Conservation (phyloP, 1,139 yeast species). For the Torulaspora pretoriensis region DNA sequence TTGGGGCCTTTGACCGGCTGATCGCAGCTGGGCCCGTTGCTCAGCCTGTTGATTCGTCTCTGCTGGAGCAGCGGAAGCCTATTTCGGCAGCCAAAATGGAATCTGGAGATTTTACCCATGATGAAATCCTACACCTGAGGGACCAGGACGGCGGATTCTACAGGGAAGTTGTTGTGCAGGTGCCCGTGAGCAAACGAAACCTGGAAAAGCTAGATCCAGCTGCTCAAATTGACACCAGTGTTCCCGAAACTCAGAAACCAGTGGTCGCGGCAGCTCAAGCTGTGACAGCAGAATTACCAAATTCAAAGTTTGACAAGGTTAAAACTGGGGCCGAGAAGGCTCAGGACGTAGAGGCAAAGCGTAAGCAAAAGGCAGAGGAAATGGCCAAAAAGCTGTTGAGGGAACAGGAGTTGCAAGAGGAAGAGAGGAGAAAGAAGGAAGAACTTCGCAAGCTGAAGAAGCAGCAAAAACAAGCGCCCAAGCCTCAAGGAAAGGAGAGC, state of each 20-base stretch:
- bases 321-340: slow-evolving; percentile 1
- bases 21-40: slow-evolving; percentile 3
- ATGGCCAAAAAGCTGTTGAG: slow-evolving; percentile 25
- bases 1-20: slow-evolving; percentile 25
- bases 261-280: neutral
- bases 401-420: slow-evolving; percentile 24
- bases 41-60: neutral
- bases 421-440: slow-evolving; percentile 19
- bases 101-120: slow-evolving; percentile 28
- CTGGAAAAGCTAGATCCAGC: slow-evolving; percentile 10
- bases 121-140: slow-evolving; percentile 27
- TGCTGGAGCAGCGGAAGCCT: slow-evolving; percentile 3
- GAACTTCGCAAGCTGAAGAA: slow-evolving; percentile 16
- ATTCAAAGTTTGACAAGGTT: neutral
- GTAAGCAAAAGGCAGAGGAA: slow-evolving; percentile 23
- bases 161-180: slow-evolving; percentile 28
- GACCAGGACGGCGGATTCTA: slow-evolving; percentile 30
- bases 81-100: slow-evolving; percentile 7
- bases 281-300: neutral
- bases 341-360: slow-evolving; percentile 4
- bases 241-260: neutral
- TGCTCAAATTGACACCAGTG: slow-evolving; percentile 5
- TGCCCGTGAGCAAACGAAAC: slow-evolving; percentile 24
- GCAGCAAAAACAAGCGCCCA: slow-evolving; percentile 9
- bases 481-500: slow-evolving; percentile 14